These are phyloP conservation scores for Colletotrichum orbiculare DNA, from an alignment of 2,329 filamentous ascomycete species.

Conservation along the genomic window DNA sequence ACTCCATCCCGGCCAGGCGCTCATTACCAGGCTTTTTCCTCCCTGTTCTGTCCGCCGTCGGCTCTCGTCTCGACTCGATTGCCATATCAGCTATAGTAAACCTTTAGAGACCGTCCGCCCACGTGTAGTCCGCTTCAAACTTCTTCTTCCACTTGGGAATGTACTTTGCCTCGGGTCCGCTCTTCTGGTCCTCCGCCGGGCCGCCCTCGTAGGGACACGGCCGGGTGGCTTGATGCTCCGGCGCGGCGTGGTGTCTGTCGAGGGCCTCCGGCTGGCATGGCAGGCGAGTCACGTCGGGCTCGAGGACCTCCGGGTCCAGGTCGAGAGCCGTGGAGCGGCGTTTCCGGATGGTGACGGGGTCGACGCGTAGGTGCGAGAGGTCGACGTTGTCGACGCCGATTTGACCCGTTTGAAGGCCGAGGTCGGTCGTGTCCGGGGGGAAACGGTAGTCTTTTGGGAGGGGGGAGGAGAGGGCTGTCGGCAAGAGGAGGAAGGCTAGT, in stretches of 20 bases:
- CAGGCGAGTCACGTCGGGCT: not conserved
- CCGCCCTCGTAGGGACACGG: not conserved
- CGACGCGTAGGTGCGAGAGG: constrained; percentile 24
- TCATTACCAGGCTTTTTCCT: too few species aligned
- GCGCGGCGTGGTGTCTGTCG: not conserved
- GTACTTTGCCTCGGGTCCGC: not conserved
- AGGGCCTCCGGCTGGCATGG: too few species aligned
- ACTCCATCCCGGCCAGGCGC: too few species aligned
- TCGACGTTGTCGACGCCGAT: constrained; percentile 33
- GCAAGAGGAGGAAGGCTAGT: not conserved
- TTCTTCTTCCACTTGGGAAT: constrained; percentile 15
- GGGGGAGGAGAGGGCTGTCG: not conserved
- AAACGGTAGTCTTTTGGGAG: constrained; percentile 20
- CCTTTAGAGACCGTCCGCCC: not conserved
- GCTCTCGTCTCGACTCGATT: not conserved
- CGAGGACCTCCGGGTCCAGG: not conserved
- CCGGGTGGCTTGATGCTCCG: not conserved
- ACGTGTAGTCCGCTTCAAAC: not conserved
- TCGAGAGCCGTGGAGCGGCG: not conserved
- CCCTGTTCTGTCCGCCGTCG: not conserved
- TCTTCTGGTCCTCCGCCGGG: not conserved
- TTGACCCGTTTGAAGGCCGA: constrained; percentile 7
- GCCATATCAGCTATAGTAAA: not conserved
- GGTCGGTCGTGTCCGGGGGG: not conserved
- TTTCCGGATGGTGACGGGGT: constrained; percentile 15